A percentile compares a stretch with the other conserved stretches of the same genome.
Evolutionary conservation across 139 green algal species (phyloP).

Genomic region (Trebouxia sp.): DNA sequence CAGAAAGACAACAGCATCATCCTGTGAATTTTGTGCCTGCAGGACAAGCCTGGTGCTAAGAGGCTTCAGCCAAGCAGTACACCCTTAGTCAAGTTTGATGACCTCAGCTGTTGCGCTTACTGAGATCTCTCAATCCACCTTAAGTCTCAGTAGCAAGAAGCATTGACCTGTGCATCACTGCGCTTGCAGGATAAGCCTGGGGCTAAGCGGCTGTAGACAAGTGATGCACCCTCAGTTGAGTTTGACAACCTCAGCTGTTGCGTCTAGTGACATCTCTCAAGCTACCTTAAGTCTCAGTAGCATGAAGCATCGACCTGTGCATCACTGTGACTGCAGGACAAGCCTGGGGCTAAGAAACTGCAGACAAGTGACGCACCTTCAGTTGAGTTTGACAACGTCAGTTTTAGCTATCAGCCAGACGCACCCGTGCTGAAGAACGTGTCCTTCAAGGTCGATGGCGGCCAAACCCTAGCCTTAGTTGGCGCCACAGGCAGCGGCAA

Average conservation of each 20-base stretch:
- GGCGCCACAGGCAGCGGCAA: conserved; percentile 87
- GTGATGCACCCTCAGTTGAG: background rate
- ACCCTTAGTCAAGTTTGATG: background rate
- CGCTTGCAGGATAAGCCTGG: too few relatives aligned
- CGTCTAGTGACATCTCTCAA: background rate
- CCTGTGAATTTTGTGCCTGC: too few relatives aligned
- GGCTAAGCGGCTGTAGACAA: conserved; percentile 53
- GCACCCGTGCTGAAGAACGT: conserved; percentile 56
- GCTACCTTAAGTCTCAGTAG: too few relatives aligned
- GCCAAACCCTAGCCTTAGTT: conserved; percentile 72
- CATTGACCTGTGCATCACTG: too few relatives aligned
- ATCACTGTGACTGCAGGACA: too few relatives aligned
- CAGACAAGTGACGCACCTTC: conserved; percentile 20
- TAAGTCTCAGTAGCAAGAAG: too few relatives aligned
- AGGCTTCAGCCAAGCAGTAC: conserved; percentile 44
- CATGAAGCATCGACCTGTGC: too few relatives aligned
- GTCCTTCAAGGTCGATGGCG: conserved; percentile 58
- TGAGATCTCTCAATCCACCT: too few relatives aligned
- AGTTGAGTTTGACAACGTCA: conserved; percentile 29
- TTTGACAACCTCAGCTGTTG: conserved; percentile 23
- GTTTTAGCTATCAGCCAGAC: conserved; percentile 22
- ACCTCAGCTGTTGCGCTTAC: background rate
- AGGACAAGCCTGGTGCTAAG: conserved; percentile 63
- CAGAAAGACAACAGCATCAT: too few relatives aligned
- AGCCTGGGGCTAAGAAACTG: conserved; percentile 62